Conservation (phyloP, 2,329 filamentous ascomycete species). For the Grosmannia serpens region DNA sequence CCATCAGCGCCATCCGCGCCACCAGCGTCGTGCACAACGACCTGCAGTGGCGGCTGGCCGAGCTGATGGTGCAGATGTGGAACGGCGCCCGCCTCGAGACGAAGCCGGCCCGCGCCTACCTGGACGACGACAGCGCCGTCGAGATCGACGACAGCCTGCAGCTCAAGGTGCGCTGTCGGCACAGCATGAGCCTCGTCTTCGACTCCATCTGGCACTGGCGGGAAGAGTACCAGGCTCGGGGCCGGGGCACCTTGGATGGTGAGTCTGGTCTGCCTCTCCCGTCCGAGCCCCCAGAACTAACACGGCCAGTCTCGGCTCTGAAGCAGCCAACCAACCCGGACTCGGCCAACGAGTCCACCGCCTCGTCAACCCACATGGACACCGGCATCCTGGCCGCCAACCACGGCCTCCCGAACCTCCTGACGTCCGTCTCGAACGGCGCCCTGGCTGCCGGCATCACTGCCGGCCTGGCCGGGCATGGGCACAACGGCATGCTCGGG, state of each 20-base stretch:
- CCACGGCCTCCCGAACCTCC: slow-evolving; percentile 34
- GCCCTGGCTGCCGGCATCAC: slow-evolving; percentile 39
- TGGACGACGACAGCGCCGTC: slow-evolving; percentile 36
- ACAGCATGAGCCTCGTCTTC: slow-evolving; percentile 77
- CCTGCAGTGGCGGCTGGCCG: slow-evolving; percentile 65
- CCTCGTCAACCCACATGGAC: slow-evolving; percentile 54
- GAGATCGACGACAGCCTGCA: slow-evolving; percentile 60
- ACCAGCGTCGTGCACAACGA: slow-evolving; percentile 71
- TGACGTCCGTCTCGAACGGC: slow-evolving; percentile 35
- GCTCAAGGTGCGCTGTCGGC: slow-evolving; percentile 70
- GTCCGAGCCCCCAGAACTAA: neutral
- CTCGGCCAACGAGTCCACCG: slow-evolving; percentile 61
- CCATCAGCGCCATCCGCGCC: slow-evolving; percentile 57
- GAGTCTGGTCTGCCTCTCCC: slow-evolving; percentile 22
- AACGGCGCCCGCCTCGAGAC: slow-evolving; percentile 51
- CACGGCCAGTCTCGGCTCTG: slow-evolving; percentile 39
- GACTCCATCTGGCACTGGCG: slow-evolving; percentile 81
- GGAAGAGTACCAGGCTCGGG: slow-evolving; percentile 63
- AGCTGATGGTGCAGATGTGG: slow-evolving; percentile 83
- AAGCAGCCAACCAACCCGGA: slow-evolving; percentile 83
- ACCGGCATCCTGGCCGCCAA: slow-evolving; percentile 42
- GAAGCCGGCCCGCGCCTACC: slow-evolving; percentile 30
- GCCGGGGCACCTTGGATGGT: slow-evolving; percentile 61
- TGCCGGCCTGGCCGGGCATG: slow-evolving; percentile 30
- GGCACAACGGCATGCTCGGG: slow-evolving; percentile 33